phyloP scores from a whole-genome alignment of 257 asterid species.

The Solanum clarkiae region DNA sequence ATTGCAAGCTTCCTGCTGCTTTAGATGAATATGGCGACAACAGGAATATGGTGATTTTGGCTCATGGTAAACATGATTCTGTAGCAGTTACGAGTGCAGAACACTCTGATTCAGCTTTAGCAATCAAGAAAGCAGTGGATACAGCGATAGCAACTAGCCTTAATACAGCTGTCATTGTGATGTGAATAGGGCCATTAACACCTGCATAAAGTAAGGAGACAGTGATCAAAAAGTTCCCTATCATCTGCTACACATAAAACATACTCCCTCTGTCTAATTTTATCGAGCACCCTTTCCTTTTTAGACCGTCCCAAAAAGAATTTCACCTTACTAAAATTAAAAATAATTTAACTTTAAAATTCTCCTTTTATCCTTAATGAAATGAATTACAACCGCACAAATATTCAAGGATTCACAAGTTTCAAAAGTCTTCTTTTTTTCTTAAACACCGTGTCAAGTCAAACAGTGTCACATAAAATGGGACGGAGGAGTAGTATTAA shows the following conservation, averaged over 20 bases:
- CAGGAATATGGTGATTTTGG: background rate
- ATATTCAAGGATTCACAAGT: no score
- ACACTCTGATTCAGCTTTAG: background rate
- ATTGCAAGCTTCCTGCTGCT: background rate
- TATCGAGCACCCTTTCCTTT: no score
- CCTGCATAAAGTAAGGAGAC: slow-evolving; percentile 11
- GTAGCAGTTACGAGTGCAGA: background rate
- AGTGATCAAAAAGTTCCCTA: background rate
- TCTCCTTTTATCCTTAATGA: no score
- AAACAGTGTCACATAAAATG: no score
- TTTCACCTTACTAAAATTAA: no score
- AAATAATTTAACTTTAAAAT: no score
- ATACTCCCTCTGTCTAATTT: no score
- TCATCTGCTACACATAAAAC: background rate
- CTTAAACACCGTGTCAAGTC: no score
- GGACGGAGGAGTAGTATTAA: background rate
- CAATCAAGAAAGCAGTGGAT: background rate
- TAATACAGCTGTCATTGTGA: slow-evolving; percentile 21
- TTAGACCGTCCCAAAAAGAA: no score
- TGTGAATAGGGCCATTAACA: slow-evolving; percentile 34
- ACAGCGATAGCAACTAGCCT: slow-evolving; percentile 8
- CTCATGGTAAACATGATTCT: background rate
- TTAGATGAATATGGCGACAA: background rate
- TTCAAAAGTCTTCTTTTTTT: no score
- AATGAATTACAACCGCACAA: no score